Percentiles rank a stretch among this genome's conserved stretches.
phyloP scores from a whole-genome alignment of 2,329 filamentous ascomycete genomes.

The Sclerotiophoma versabilis region DNA sequence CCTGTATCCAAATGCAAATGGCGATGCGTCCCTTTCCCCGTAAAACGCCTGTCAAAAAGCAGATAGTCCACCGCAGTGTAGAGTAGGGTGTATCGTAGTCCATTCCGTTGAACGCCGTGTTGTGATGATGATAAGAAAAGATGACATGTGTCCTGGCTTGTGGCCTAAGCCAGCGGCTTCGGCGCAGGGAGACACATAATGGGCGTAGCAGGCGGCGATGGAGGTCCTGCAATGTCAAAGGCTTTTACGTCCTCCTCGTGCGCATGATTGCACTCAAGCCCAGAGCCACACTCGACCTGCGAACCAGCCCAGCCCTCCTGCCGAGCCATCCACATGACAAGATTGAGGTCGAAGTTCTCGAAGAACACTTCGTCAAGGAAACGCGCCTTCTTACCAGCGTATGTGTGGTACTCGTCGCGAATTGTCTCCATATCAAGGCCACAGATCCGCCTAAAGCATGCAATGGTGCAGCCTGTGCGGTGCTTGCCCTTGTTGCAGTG shows the following conservation, averaged over 20 bases:
- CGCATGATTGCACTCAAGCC: conserved; percentile 4
- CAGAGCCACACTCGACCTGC: conserved; percentile 15
- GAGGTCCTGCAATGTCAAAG: conserved; percentile 25
- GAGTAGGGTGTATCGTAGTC: conserved; percentile 7
- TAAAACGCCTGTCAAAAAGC: conserved; percentile 10
- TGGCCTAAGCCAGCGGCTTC: conserved; percentile 20
- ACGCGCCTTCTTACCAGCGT: conserved; percentile 60
- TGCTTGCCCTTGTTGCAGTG: conserved; percentile 97
- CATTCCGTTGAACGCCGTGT: background rate
- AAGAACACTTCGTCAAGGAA: conserved; percentile 56
- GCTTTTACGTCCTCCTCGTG: conserved; percentile 8
- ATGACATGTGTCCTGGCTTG: background rate
- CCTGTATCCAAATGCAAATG: background rate
- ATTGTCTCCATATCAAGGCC: conserved; percentile 69
- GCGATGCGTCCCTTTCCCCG: background rate
- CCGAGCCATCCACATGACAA: conserved; percentile 50
- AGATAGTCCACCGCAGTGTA: conserved; percentile 1
- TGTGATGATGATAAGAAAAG: conserved; percentile 10
- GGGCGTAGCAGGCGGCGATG: conserved; percentile 33
- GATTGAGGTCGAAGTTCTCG: conserved; percentile 52
- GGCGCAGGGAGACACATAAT: conserved; percentile 19
- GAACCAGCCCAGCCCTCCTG: conserved; percentile 38
- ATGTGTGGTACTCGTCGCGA: conserved; percentile 76
- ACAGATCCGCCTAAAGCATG: conserved; percentile 73
- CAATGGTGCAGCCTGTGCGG: conserved; percentile 88